Percentiles rank a stretch among this genome's conserved stretches.
These are phyloP conservation scores for Moniliophthora roreri DNA, from an alignment of 1,284 basidiomycete species.

Conservation along the genomic window DNA sequence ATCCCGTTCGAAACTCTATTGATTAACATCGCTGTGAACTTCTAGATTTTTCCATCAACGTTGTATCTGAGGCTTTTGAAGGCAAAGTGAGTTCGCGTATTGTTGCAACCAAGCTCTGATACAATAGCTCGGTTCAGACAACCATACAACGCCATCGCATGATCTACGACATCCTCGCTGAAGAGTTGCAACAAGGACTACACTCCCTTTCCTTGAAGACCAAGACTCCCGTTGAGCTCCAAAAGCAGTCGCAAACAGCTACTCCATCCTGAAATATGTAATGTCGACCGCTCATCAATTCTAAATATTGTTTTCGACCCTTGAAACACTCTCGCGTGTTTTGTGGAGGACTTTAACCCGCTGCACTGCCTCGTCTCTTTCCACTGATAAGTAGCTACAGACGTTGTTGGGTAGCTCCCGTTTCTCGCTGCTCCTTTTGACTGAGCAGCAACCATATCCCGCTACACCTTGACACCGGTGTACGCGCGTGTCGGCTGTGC, in stretches of 20 bases:
- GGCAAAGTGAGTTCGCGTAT: constrained; percentile 59
- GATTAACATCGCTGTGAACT: constrained; percentile 12
- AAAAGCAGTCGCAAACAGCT: neutral
- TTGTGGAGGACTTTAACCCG: neutral
- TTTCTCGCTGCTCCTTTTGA: neutral
- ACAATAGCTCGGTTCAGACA: constrained; percentile 37
- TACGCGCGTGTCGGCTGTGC: neutral
- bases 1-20: constrained; percentile 9
- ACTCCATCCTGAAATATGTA: neutral
- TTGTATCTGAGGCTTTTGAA: constrained; percentile 69
- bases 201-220: constrained; percentile 79
- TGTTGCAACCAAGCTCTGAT: neutral
- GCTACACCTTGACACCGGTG: neutral
- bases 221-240: constrained; percentile 57
- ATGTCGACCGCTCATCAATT: neutral
- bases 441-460: neutral
- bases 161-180: constrained; percentile 66
- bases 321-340: neutral
- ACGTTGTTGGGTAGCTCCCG: too few species aligned
- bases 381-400: neutral
- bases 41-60: constrained; percentile 71
- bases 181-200: constrained; percentile 67
- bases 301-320: neutral
- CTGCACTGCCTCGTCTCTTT: neutral
- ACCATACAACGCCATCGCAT: constrained; percentile 79